phyloP scores from a whole-genome alignment of 2,329 filamentous ascomycete species.

The Camillea tinctor region DNA sequence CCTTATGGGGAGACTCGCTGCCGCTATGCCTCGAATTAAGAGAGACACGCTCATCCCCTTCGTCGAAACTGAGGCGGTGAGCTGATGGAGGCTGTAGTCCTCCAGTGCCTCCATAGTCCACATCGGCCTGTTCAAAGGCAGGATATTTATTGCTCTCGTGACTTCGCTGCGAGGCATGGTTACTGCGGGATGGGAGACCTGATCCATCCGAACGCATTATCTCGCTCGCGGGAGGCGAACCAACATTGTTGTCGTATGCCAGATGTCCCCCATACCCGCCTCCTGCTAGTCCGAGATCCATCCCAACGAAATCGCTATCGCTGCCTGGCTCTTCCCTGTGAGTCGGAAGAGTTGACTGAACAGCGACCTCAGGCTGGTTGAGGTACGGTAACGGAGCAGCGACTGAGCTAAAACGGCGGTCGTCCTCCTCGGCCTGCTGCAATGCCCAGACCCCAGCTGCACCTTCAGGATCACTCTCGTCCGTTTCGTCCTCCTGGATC shows the following conservation, averaged over 20 bases:
- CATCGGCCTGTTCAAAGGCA: constrained; percentile 60
- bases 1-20: constrained; percentile 65
- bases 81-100: constrained; percentile 74
- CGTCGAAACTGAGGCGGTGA: constrained; percentile 83
- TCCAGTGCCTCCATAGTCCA: constrained; percentile 89
- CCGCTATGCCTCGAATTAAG: constrained; percentile 55
- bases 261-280: constrained; percentile 64
- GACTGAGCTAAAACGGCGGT: constrained; percentile 55
- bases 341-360: constrained; percentile 40
- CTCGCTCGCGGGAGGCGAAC: constrained; percentile 38
- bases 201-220: constrained; percentile 45
- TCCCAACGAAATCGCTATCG: constrained; percentile 69
- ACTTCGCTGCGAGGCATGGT: constrained; percentile 37
- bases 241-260: constrained; percentile 49
- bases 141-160: constrained; percentile 41
- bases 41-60: constrained; percentile 76
- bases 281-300: constrained; percentile 73
- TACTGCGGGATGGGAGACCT: constrained; percentile 46
- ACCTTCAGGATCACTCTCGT: constrained; percentile 87
- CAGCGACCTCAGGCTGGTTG: constrained; percentile 37
- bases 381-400: constrained; percentile 50
- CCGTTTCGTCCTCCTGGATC: constrained; percentile 48
- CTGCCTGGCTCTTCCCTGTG: constrained; percentile 58
- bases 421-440: constrained; percentile 79
- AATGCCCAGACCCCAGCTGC: constrained; percentile 81